These are phyloP conservation scores for Simplicillium aogashimaense DNA, from an alignment of 2,329 filamentous ascomycete genomes.

Conservation along the genomic window DNA sequence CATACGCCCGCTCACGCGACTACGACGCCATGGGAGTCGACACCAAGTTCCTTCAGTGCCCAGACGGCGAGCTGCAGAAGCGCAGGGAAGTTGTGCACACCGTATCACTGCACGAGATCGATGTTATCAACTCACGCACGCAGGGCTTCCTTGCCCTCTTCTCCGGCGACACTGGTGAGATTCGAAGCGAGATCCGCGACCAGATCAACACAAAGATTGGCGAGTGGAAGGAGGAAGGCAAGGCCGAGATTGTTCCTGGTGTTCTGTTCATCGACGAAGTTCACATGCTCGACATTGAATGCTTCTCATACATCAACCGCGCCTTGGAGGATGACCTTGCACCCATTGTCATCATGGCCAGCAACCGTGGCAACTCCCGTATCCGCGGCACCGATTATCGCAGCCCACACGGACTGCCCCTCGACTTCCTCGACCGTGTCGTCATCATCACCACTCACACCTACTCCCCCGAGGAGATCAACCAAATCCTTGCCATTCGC, in stretches of 20 bases:
- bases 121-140: slow-evolving; percentile 98
- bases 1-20: slow-evolving; percentile 88
- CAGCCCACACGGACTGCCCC: slow-evolving; percentile 84
- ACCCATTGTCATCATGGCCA: slow-evolving; percentile 98
- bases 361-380: slow-evolving; percentile 83
- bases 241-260: slow-evolving; percentile 93
- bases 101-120: slow-evolving; percentile 93
- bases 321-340: slow-evolving; percentile 90
- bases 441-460: slow-evolving; percentile 91
- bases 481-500: slow-evolving; percentile 84
- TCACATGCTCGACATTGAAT: slow-evolving; percentile 99
- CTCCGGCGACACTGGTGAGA: slow-evolving; percentile 96
- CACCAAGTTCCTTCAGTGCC: slow-evolving; percentile 96
- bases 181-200: slow-evolving; percentile 90
- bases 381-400: slow-evolving; percentile 91
- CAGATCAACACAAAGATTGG: slow-evolving; percentile 99
- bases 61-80: slow-evolving; percentile 94
- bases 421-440: slow-evolving; percentile 92
- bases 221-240: slow-evolving; percentile 99
- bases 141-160: slow-evolving; percentile 96
- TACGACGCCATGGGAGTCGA: slow-evolving; percentile 99
- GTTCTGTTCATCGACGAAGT: slow-evolving; percentile 98
- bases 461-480: slow-evolving; percentile 76
- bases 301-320: slow-evolving; percentile 97
- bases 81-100: slow-evolving; percentile 96